phyloP scores from a whole-genome alignment of 2,329 filamentous ascomycete genomes.

The Colletotrichum theobromicola region DNA sequence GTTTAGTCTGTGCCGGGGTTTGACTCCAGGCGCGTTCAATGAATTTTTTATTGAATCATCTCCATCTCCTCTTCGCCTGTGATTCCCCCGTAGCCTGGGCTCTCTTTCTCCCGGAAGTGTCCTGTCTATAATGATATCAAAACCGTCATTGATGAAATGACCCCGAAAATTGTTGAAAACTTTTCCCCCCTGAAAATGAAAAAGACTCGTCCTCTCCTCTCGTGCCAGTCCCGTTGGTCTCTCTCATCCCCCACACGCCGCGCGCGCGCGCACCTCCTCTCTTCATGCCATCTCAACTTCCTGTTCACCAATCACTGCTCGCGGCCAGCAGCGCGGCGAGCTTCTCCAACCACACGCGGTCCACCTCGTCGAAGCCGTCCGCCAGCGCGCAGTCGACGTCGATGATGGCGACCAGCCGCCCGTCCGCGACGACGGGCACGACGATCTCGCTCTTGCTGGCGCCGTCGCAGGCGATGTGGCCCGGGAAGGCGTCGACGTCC shows the following conservation, averaged over 20 bases:
- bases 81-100: background rate
- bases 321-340: slow-evolving; percentile 64
- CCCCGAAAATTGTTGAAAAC: background rate
- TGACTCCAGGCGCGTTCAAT: slow-evolving; percentile 9
- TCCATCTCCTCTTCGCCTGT: background rate
- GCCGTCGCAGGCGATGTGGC: slow-evolving; percentile 83
- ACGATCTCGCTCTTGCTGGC: slow-evolving; percentile 82
- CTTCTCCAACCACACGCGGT: slow-evolving; percentile 69
- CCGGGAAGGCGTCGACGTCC: slow-evolving; percentile 77
- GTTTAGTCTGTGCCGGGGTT: background rate
- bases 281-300: background rate
- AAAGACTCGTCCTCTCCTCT: too few relatives aligned
- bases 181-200: background rate
- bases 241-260: background rate
- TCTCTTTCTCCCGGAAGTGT: background rate
- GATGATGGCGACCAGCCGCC: slow-evolving; percentile 73
- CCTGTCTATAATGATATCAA: background rate
- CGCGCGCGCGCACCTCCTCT: background rate
- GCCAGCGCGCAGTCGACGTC: slow-evolving; percentile 77
- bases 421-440: slow-evolving; percentile 65
- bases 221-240: too few relatives aligned
- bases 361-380: slow-evolving; percentile 72
- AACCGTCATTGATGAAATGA: background rate
- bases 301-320: slow-evolving; percentile 70
- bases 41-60: background rate